phyloP scores from a whole-genome alignment of 2,329 filamentous ascomycete species.

The Tolypocladium capitatum region DNA sequence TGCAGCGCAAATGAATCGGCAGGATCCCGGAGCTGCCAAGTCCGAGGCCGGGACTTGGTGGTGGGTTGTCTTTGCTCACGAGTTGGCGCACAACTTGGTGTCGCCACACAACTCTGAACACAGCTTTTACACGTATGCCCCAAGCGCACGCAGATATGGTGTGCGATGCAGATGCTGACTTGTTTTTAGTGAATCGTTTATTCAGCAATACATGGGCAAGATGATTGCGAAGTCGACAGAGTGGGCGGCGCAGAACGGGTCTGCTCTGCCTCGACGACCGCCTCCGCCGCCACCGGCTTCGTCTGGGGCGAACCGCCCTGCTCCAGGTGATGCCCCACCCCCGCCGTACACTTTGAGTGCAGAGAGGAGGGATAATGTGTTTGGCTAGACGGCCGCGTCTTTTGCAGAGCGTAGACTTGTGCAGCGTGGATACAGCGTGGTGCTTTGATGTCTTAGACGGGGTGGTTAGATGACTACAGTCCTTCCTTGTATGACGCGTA shows the following conservation, averaged over 20 bases:
- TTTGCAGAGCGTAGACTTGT: neutral
- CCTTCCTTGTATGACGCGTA: neutral
- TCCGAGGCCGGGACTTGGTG: conserved; percentile 70
- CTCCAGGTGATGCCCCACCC: conserved; percentile 7
- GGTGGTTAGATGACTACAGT: neutral
- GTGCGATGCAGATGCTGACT: neutral
- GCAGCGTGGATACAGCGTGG: conserved; percentile 1
- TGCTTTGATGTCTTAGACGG: neutral
- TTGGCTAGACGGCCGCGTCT: conserved; percentile 2
- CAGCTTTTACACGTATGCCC: conserved; percentile 62
- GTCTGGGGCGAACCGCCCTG: conserved; percentile 1
- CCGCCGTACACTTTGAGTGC: conserved; percentile 9
- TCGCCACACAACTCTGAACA: conserved; percentile 63
- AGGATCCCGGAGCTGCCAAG: conserved; percentile 28
- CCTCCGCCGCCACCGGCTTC: conserved; percentile 3
- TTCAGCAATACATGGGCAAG: conserved; percentile 62
- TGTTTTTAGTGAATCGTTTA: conserved; percentile 52
- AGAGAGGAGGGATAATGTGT: conserved; percentile 5
- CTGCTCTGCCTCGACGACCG: neutral
- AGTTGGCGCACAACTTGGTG: conserved; percentile 89
- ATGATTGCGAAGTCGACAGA: conserved; percentile 44
- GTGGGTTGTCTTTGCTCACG: conserved; percentile 93
- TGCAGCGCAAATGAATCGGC: conserved; percentile 29
- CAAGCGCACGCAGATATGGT: neutral
- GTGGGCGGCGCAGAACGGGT: conserved; percentile 17